Evolutionary conservation across 1,284 basidiomycete genomes (phyloP), one percentile per base, ranked within the genome.

Genomic region (Cutaneotrichosporon cutaneum): DNA sequence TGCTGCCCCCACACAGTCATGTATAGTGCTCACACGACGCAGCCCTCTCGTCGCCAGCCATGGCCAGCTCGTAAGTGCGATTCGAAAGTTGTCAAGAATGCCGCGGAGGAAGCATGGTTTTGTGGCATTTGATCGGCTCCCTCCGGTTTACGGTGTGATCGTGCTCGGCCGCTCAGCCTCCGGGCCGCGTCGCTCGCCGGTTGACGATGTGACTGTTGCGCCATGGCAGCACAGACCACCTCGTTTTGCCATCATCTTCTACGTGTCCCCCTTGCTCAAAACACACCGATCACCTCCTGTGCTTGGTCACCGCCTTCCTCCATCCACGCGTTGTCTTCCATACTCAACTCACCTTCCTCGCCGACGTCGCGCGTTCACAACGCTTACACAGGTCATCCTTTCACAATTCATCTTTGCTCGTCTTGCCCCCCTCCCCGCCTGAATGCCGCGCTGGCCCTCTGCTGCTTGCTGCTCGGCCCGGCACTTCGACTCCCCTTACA

Each of bases 41-140:
- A 51, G 48, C 48, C 3, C 48, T 51, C 26, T 51, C 48, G 27
- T 51, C 48, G 27, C 48, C 48, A 6, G 48, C 48, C 24, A 51
- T 51, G 48, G 27, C 48, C 27, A 51, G 48, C 27, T 51, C 48
- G 48, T 51, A 32, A 51, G 48, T 51, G 3, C 8, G 14, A 32
- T 30, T 27, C 6, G 8, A 7, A 24, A 16, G 11, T 48, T 48
- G 47, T 48, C 47, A 48, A 48, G 22, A 27, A 27, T 22, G 24
- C 27, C 30, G 47, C 18, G 9, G 14, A 45, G 44, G 22, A 45
- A 45, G 35, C 39, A 26, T 14, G 24, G 26, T 26, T 48, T 11
- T 27, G 18, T 22, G 45, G 26, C 45, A 48, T 48, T 22, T 48
- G 45, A 42, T 42, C 39, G 39, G 39, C n/a, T 42, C 39, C 39